phyloP scores from a whole-genome alignment of 305 asterid species.

The Fraxinus floribunda region DNA sequence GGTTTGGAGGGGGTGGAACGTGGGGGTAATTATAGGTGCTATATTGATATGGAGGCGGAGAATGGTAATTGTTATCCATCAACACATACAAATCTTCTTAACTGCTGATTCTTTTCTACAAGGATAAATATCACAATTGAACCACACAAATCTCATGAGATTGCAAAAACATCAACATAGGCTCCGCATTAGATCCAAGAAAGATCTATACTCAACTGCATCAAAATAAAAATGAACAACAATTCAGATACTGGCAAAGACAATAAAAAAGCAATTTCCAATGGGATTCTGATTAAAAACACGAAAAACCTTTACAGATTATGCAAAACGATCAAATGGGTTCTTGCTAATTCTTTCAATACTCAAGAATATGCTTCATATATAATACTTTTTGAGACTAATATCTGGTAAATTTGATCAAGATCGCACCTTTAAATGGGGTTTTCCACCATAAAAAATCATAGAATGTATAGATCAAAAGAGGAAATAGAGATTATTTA shows the following conservation, averaged over 20 bases:
- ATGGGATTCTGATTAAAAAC: not conserved
- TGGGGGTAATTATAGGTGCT: conserved; percentile 49
- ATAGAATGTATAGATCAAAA: not conserved
- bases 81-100: conserved; percentile 12
- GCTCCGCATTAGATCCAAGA: conserved; percentile 2
- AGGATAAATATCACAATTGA: conserved; percentile 17
- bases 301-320: not conserved
- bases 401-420: conserved; percentile 12
- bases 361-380: not conserved
- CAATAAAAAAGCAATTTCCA: not conserved
- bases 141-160: conserved; percentile 18
- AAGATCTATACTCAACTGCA: conserved; percentile 14
- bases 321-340: conserved; percentile 16
- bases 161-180: conserved; percentile 20
- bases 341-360: conserved; percentile 16
- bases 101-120: conserved; percentile 13
- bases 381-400: conserved; percentile 1
- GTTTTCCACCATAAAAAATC: not conserved
- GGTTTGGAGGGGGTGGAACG: conserved; percentile 46
- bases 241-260: conserved; percentile 11
- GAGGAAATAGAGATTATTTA: not conserved
- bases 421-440: not conserved
- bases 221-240: conserved; percentile 9
- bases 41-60: conserved; percentile 56
- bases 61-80: conserved; percentile 55